A percentile compares a stretch with the other conserved stretches of the same genome.
Evolutionary conservation across 225 moss, liverwort and hornwort genomes (phyloP).

Genomic region (Neckera pumila): DNA sequence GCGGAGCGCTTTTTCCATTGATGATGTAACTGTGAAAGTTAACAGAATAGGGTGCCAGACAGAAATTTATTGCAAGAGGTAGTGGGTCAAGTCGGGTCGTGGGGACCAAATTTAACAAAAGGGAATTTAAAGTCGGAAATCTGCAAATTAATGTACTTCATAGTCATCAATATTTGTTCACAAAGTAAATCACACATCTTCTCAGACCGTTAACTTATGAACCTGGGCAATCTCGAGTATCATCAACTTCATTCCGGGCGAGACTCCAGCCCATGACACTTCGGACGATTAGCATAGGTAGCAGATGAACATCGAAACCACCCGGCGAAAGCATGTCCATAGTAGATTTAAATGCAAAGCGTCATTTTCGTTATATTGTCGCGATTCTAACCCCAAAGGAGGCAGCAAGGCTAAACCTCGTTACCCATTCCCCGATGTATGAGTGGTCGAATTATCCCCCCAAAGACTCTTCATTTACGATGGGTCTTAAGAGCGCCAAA

Average conservation of each 20-base stretch:
- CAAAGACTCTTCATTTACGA: not conserved
- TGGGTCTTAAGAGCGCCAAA: not conserved
- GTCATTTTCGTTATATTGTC: not conserved
- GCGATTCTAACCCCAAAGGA: not conserved
- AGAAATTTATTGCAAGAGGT: not conserved
- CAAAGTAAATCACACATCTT: not conserved
- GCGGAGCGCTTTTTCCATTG: not conserved
- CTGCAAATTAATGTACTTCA: not conserved
- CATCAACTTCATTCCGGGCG: not conserved
- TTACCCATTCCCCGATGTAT: not conserved
- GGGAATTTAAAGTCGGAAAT: not conserved
- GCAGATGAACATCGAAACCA: not conserved
- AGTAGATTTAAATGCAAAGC: not conserved
- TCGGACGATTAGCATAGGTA: not conserved
- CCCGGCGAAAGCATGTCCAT: not conserved
- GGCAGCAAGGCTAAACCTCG: not conserved
- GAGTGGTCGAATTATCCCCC: not conserved
- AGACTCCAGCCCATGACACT: not conserved
- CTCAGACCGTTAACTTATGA: not conserved
- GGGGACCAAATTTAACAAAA: not conserved
- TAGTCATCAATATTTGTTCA: not conserved
- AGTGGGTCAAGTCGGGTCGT: not conserved
- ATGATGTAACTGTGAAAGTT: not conserved
- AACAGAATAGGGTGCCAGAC: not conserved
- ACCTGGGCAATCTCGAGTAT: not conserved